A percentile compares a stretch with the other conserved stretches of the same genome.
phyloP scores from a whole-genome alignment of 2,329 filamentous ascomycete genomes.

The Orbilia javanica region DNA sequence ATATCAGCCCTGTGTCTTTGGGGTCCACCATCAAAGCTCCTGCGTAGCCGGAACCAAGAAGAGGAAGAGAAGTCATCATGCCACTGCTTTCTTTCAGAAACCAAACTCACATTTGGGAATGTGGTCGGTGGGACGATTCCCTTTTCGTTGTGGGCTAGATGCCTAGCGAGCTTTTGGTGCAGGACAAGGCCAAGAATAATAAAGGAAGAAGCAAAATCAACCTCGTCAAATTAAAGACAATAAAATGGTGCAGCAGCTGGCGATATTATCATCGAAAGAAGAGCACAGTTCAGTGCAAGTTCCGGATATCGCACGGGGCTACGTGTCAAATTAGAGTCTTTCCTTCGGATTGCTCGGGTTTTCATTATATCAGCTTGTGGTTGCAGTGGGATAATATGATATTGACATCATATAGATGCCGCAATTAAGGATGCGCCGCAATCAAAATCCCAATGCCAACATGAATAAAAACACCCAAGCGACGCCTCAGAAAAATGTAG shows the following conservation, averaged over 20 bases:
- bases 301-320: slow-evolving; percentile 50
- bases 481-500: slow-evolving; percentile 21
- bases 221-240: slow-evolving; percentile 48
- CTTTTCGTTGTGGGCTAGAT: slow-evolving; percentile 56
- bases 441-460: slow-evolving; percentile 53
- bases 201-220: slow-evolving; percentile 55
- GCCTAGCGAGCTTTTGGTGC: slow-evolving; percentile 54
- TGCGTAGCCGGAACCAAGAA: slow-evolving; percentile 33
- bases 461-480: slow-evolving; percentile 6
- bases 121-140: slow-evolving; percentile 35
- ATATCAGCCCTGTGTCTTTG: slow-evolving; percentile 58
- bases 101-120: slow-evolving; percentile 44
- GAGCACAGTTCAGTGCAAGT: slow-evolving; percentile 4
- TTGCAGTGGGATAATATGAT: slow-evolving; percentile 21
- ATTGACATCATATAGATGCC: slow-evolving; percentile 59
- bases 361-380: slow-evolving; percentile 11
- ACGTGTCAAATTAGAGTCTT: slow-evolving; percentile 48
- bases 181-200: slow-evolving; percentile 26
- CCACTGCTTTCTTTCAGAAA: slow-evolving; percentile 35
- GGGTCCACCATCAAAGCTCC: slow-evolving; percentile 48
- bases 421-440: slow-evolving; percentile 59
- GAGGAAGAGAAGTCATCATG: slow-evolving; percentile 48
- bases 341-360: slow-evolving; percentile 43
- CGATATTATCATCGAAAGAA: slow-evolving; percentile 37
- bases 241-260: slow-evolving; percentile 53